Percentiles rank a stretch among this genome's conserved stretches.
Conservation (phyloP, 345 rosid genomes). For the Lumnitzera littorea region DNA sequence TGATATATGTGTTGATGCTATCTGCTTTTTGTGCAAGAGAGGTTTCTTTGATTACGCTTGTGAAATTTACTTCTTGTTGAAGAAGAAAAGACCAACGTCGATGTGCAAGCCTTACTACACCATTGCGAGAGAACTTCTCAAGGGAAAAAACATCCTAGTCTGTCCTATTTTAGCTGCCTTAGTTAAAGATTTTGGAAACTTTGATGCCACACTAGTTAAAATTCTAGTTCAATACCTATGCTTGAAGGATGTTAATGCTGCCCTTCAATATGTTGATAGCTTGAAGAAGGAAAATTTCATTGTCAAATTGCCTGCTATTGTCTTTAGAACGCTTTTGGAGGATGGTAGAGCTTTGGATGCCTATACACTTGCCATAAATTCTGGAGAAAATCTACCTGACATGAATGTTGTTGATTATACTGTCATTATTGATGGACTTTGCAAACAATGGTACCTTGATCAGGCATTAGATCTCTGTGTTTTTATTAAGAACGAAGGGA, state of each 20-base stretch:
- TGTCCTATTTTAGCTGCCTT: slow-evolving; percentile 30
- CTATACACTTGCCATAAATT: slow-evolving; percentile 41
- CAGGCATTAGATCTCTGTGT: slow-evolving; percentile 62
- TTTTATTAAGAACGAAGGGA: slow-evolving; percentile 43
- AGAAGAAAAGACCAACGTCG: slow-evolving; percentile 29
- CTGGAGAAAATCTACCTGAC: slow-evolving; percentile 28
- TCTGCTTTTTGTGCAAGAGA: slow-evolving; percentile 50
- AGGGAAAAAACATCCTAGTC: slow-evolving; percentile 16
- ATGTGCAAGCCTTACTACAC: slow-evolving; percentile 31
- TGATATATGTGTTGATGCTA: slow-evolving; percentile 37
- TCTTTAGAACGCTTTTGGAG: slow-evolving; percentile 37
- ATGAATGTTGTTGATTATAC: slow-evolving; percentile 66
- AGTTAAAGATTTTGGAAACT: slow-evolving; percentile 41
- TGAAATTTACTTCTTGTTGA: slow-evolving; percentile 43
- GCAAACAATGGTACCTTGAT: slow-evolving; percentile 53
- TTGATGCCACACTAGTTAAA: slow-evolving; percentile 31
- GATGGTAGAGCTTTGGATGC: slow-evolving; percentile 53
- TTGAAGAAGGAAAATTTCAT: slow-evolving; percentile 20
- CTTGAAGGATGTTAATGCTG: slow-evolving; percentile 27
- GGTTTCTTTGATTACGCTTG: slow-evolving; percentile 32
- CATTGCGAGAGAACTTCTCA: slow-evolving; percentile 29
- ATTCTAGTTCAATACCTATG: slow-evolving; percentile 36
- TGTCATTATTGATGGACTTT: slow-evolving; percentile 51
- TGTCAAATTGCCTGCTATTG: slow-evolving; percentile 27
- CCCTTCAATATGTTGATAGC: slow-evolving; percentile 29